These are phyloP conservation scores for Mrakia blollopis DNA, from an alignment of 768 basidiomycete genomes.

Conservation along the genomic window DNA sequence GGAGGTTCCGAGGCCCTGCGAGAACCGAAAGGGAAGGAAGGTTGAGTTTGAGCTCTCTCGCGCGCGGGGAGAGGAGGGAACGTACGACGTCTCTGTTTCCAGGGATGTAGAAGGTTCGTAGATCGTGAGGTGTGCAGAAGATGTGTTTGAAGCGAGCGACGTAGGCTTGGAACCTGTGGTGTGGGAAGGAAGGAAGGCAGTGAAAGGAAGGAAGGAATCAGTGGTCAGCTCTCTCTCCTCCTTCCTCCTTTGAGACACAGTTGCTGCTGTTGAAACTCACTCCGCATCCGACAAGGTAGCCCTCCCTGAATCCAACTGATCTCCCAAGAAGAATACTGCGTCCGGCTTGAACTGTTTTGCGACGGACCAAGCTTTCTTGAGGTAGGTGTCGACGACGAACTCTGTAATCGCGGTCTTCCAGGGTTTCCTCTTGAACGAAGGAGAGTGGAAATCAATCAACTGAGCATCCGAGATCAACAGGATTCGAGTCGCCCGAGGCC, in stretches of 20 bases:
- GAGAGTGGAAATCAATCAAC: conserved; percentile 69
- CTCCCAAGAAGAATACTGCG: conserved; percentile 74
- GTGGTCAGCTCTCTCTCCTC: not conserved
- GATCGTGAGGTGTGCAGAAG: conserved; percentile 53
- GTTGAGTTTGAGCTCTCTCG: not conserved
- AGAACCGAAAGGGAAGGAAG: conserved; percentile 20
- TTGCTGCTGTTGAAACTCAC: conserved; percentile 58
- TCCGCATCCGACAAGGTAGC: conserved; percentile 59
- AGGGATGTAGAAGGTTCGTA: conserved; percentile 66
- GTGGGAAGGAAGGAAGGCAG: not conserved
- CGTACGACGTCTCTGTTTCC: conserved; percentile 90
- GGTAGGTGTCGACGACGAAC: conserved; percentile 68
- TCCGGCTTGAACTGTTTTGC: conserved; percentile 59
- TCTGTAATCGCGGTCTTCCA: conserved; percentile 59
- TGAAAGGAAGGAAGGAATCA: not conserved
- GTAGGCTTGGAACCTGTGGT: conserved; percentile 66
- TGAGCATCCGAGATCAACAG: conserved; percentile 88
- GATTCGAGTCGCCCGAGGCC: conserved; percentile 51
- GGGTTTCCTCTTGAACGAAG: conserved; percentile 55
- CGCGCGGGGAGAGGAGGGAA: conserved; percentile 8
- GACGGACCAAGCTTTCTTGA: conserved; percentile 77
- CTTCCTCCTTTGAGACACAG: not conserved
- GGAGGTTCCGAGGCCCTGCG: conserved; percentile 52
- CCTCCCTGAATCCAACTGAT: conserved; percentile 86
- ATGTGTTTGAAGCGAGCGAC: conserved; percentile 63